These are phyloP conservation scores for Globisporangium uncinulatum DNA, from an alignment of 352 stramenopile species.

Conservation along the genomic window DNA sequence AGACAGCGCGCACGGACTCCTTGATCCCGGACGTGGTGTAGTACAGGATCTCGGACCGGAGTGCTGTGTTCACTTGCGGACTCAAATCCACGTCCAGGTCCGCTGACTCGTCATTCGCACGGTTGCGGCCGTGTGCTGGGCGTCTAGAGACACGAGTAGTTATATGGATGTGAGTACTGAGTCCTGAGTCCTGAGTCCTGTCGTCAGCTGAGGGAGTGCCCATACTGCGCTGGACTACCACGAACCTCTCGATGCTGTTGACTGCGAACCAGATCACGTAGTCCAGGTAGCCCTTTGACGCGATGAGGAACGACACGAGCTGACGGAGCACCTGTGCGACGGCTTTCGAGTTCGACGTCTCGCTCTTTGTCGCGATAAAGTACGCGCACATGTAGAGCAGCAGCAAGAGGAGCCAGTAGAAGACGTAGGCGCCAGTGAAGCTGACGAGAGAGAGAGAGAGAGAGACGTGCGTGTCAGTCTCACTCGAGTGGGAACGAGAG, in stretches of 20 bases:
- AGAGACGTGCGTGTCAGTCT: too few species aligned
- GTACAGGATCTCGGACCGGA: slow-evolving; percentile 85
- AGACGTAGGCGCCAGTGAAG: slow-evolving; percentile 84
- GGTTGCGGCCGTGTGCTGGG: slow-evolving; percentile 28
- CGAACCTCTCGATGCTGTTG: slow-evolving; percentile 79
- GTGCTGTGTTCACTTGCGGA: slow-evolving; percentile 80
- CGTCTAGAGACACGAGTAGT: slow-evolving; percentile 19
- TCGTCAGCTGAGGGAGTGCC: background rate
- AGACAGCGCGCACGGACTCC: slow-evolving; percentile 42
- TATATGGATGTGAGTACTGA: background rate
- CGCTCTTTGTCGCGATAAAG: slow-evolving; percentile 73
- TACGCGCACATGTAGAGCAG: slow-evolving; percentile 89
- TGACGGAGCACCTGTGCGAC: slow-evolving; percentile 77
- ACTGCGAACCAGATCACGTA: slow-evolving; percentile 90
- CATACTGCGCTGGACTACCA: background rate
- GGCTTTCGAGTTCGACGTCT: slow-evolving; percentile 42
- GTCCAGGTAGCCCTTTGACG: slow-evolving; percentile 81
- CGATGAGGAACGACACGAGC: slow-evolving; percentile 78
- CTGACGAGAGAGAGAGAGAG: slow-evolving; percentile 17
- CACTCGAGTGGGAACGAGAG: background rate
- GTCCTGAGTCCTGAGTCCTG: background rate
- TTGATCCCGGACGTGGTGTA: slow-evolving; percentile 88
- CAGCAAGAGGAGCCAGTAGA: slow-evolving; percentile 85
- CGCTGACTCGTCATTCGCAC: slow-evolving; percentile 49
- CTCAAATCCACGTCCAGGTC: slow-evolving; percentile 85